Base-by-base conservation (phyloP, 2,329 filamentous ascomycete genomes). In the Diaporthe citrichinensis region DNA sequence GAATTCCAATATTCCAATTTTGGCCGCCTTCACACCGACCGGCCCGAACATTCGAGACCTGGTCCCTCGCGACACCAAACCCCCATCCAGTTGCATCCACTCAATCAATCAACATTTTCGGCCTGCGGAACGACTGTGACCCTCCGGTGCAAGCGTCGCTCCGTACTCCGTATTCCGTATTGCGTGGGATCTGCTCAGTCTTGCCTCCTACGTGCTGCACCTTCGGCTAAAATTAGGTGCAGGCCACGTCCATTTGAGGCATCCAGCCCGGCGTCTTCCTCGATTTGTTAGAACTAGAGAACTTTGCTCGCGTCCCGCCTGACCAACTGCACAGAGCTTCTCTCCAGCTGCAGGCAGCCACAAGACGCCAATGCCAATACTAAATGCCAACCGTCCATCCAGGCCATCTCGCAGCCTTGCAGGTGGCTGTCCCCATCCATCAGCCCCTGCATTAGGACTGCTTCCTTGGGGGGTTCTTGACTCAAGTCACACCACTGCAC, bases 361-460 rank as follows among this genome's bases (percentile, higher is more conserved):
- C 62, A 68, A 53, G 31, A 68, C 44, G 44, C 44, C 62, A 53
- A 5, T 51, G 61, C 31, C 59, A 31, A n/a, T 49, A 41, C 61
- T 25, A 39, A n/a, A 67, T 67, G 62, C 31, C 31, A 46, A 36
- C 28, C 28, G 10, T 44, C 23, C 61, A 28, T 31, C 46, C 34
- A 39, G 31, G n/a, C 34, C 65, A 55, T 69, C 49, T 55, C 65
- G 49, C 49, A 69, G 65, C 49, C 65, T 69, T 69, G 65, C 65
- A 55, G n/a, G 23, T 59, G 58, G 44, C 71, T 73, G 51, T 65
- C 58, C 46, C 61, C 46, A 55, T 69, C 65, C 65, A 73, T 65
- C 71, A 65, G 44, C 71, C 71, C 71, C 71, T 73, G 58, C 58
- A 65, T 65, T 57, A 65, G 71, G 34, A 72, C 57, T 51, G 71